Evolutionary conservation across 2,329 filamentous ascomycete species (phyloP).

Genomic region (Claviceps maximensis): DNA sequence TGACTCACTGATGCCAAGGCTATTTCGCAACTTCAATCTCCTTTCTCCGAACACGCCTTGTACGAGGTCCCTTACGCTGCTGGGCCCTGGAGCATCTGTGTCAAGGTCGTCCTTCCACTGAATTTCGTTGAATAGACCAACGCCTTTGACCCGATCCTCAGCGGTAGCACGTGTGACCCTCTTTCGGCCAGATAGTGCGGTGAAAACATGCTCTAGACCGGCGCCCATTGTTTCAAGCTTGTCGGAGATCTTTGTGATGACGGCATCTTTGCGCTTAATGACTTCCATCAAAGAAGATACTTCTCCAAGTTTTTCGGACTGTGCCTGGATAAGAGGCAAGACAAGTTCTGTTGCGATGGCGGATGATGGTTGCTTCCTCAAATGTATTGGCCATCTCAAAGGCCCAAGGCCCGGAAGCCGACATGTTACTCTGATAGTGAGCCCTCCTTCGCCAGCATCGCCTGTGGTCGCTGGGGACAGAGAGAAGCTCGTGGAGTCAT

Average conservation of each 20-base stretch:
- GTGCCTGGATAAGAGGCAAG: constrained; percentile 36
- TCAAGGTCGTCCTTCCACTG: constrained; percentile 24
- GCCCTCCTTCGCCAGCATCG: constrained; percentile 25
- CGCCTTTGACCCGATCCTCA: constrained; percentile 35
- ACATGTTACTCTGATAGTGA: constrained; percentile 42
- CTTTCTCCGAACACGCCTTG: constrained; percentile 26
- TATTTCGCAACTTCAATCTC: constrained; percentile 18
- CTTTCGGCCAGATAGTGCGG: constrained; percentile 33
- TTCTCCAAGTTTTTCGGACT: constrained; percentile 26
- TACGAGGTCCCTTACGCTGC: constrained; percentile 25
- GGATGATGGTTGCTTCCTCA: constrained; percentile 32
- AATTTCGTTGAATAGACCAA: constrained; percentile 32
- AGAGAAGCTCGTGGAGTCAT: constrained; percentile 30
- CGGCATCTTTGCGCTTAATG: constrained; percentile 36
- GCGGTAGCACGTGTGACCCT: constrained; percentile 30
- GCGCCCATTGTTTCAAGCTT: constrained; percentile 39
- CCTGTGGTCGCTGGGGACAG: constrained; percentile 22
- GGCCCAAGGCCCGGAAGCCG: constrained; percentile 50
- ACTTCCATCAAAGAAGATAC: constrained; percentile 28
- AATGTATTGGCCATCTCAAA: constrained; percentile 51
- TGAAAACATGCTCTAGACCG: constrained; percentile 41
- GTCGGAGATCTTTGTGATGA: constrained; percentile 37
- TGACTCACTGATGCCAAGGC: constrained; percentile 19
- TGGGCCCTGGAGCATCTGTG: constrained; percentile 12
- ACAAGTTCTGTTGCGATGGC: constrained; percentile 35